Base-by-base conservation (phyloP, 257 asterid genomes). In the Buddleja alternifolia region DNA sequence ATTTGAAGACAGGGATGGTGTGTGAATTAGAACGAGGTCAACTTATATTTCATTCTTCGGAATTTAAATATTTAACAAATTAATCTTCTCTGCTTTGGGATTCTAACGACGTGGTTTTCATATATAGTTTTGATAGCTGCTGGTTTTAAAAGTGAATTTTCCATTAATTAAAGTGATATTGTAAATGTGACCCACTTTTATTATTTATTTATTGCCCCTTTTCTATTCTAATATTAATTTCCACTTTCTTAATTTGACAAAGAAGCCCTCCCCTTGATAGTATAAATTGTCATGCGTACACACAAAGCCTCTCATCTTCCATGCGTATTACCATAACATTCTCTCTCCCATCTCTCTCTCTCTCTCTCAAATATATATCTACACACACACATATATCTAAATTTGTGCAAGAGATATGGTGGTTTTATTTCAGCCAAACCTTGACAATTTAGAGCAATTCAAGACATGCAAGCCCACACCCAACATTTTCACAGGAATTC, bases 401-500 rank as follows among this genome's bases (percentile, higher is more conserved):
- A 10, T 32, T 47, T 16, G 8, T 14, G 24, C 17, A 10, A 0
- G 11, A 41, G 34, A 9, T 17, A 83, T 83, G 88, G 85, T 79
- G 58, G 81, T 77, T 48, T 8, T 63, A 25, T 71, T 84, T 36
- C 79, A 71, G 50, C 76, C 77, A 63, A 47, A 34, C 19, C 23
- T 60, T 5, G 74, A 73, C 1, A 55, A 62, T 6, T 29, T 66
- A 8, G 25, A 77, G 63, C 54, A 58, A 17, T 68, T 79, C 52
- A 61, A 79, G 32, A 79, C 87, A 82, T 79, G 84, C 84, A 71
- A 55, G 16, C 16, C 79, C 55, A 12, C 45, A 21, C 0, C 73
- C 9, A 52, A 24, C 68, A 57, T 67, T 54, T 76, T 56, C 75
- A 50, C 59, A 8, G 76, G 47, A 4, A 57, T 74, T 24, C 88